phyloP scores from a whole-genome alignment of 2,329 filamentous ascomycete species.

The Rhytidhysteron rufulum region DNA sequence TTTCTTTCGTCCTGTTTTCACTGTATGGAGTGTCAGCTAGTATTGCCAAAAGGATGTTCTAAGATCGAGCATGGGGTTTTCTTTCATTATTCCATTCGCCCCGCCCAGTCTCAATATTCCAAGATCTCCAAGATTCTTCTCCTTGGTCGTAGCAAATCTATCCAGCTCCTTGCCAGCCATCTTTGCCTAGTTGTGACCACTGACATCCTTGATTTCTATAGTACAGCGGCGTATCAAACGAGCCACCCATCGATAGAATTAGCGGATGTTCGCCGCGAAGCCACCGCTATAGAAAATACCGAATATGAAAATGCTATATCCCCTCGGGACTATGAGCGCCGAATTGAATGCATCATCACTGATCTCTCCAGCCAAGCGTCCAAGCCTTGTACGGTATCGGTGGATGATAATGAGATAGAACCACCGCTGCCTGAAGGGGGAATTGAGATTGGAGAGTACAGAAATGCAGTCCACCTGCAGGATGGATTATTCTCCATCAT shows the following conservation, averaged over 20 bases:
- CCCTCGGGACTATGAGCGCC: conserved; percentile 23
- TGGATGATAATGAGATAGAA: conserved; percentile 23
- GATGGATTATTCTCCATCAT: conserved; percentile 79
- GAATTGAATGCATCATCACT: conserved; percentile 20
- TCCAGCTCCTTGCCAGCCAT: too few species aligned
- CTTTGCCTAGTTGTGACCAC: too few species aligned
- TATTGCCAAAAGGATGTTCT: too few species aligned
- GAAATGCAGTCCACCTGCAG: conserved; percentile 52
- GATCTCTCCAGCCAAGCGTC: conserved; percentile 2
- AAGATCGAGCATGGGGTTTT: too few species aligned
- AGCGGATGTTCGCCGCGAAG: conserved; percentile 52
- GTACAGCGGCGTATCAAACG: conserved; percentile 47
- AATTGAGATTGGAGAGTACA: conserved; percentile 53
- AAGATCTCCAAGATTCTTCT: too few species aligned
- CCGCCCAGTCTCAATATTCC: too few species aligned
- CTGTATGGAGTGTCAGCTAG: too few species aligned
- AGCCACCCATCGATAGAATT: conserved; percentile 43
- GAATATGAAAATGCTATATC: conserved; percentile 48
- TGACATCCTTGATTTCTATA: too few species aligned
- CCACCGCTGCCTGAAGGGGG: conserved; percentile 28
- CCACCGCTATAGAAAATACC: conserved; percentile 63
- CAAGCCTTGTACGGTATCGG: neutral
- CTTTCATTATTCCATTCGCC: too few species aligned
- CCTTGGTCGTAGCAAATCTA: too few species aligned
- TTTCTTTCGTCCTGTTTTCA: too few species aligned